A percentile compares a stretch with the other conserved stretches of the same genome.
These are phyloP conservation scores for Blastobotrys malaysiensis DNA, from an alignment of 1,139 yeast species.

Conservation along the genomic window DNA sequence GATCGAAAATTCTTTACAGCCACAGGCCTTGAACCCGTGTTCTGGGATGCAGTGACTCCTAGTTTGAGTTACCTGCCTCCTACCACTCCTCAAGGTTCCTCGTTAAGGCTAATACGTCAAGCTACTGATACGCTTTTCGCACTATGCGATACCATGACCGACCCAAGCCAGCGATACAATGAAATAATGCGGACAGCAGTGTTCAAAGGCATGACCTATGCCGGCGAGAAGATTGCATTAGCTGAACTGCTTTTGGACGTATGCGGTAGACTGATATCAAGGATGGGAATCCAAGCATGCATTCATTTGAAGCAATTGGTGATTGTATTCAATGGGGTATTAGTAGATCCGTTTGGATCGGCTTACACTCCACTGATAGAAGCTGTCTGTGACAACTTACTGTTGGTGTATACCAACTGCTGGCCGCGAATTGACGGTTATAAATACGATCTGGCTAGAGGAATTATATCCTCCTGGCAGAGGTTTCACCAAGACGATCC, in stretches of 20 bases:
- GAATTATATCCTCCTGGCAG: constrained; percentile 28
- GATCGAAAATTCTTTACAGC: constrained; percentile 27
- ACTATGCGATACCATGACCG: constrained; percentile 15
- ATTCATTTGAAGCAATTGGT: constrained; percentile 27
- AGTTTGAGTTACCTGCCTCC: constrained; percentile 25
- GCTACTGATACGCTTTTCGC: constrained; percentile 17
- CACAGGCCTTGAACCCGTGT: constrained; percentile 44
- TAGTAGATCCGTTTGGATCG: constrained; percentile 32
- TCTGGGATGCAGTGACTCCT: constrained; percentile 35
- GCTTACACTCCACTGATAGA: constrained; percentile 22
- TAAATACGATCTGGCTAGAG: constrained; percentile 34
- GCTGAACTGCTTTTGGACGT: constrained; percentile 16
- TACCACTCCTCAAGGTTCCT: constrained; percentile 10
- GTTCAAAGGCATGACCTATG: constrained; percentile 24
- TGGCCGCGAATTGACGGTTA: constrained; percentile 34
- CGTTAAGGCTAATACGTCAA: constrained; percentile 11
- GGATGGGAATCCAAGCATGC: constrained; percentile 17
- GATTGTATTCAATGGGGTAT: constrained; percentile 21
- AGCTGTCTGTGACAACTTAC: constrained; percentile 22
- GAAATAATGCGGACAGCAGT: constrained; percentile 26
- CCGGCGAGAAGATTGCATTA: constrained; percentile 22
- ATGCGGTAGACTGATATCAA: constrained; percentile 11
- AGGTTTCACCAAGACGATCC: constrained; percentile 5
- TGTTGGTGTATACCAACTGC: constrained; percentile 23
- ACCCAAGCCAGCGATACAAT: constrained; percentile 19